A percentile compares a stretch with the other conserved stretches of the same genome.
Conservation (phyloP, 129 eudicot species). For the Mikania micrantha region DNA sequence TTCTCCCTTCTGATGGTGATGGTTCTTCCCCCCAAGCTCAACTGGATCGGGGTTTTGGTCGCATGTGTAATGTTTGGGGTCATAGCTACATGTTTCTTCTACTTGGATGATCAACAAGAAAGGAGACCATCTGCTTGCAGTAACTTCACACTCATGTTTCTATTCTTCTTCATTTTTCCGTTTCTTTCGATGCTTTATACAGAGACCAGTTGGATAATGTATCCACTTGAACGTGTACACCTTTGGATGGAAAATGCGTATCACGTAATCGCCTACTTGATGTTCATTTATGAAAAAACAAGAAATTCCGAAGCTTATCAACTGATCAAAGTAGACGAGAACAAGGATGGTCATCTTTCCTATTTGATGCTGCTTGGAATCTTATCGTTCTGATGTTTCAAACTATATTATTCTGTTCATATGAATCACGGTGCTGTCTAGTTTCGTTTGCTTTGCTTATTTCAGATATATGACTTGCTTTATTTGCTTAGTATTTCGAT, state of each 20-base stretch:
- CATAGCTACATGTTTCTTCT: background rate
- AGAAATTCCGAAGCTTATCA: background rate
- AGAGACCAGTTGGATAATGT: background rate
- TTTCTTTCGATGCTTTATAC: background rate
- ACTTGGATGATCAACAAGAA: background rate
- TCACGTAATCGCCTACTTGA: background rate
- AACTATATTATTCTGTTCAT: no score
- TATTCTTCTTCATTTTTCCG: background rate
- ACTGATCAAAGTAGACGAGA: background rate
- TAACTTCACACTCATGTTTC: background rate
- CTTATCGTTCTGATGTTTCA: background rate
- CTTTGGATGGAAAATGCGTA: background rate
- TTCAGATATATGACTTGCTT: no score
- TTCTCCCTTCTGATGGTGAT: background rate
- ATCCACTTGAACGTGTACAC: background rate
- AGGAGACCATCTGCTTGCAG: background rate
- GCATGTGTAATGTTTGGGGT: background rate
- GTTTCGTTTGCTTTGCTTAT: no score
- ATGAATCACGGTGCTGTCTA: no score
- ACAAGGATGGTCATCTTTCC: background rate
- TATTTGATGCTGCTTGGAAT: background rate
- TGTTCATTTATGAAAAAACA: background rate
- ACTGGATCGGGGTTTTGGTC: background rate
- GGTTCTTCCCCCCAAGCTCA: background rate
- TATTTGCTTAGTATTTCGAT: no score